Evolutionary conservation across 1,139 yeast species (phyloP).

Genomic region (Taphrina deformans): DNA sequence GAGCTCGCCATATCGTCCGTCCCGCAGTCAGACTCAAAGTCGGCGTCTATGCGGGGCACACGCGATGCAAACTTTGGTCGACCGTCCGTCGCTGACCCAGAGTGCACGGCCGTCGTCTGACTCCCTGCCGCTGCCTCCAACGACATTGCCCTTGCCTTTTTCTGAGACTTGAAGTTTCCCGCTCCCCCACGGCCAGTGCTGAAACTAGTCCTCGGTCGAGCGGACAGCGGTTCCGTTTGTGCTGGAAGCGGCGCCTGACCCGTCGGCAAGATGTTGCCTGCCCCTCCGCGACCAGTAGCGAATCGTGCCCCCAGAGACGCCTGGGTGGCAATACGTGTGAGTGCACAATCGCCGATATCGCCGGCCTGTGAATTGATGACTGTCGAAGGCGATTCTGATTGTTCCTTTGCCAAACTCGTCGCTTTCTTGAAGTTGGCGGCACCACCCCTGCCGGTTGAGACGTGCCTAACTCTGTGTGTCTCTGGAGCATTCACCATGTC

Average conservation of each 20-base stretch:
- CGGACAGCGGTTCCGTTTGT: not conserved
- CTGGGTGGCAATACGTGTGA: conserved; percentile 23
- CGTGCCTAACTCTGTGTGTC: not conserved
- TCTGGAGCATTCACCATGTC: conserved; percentile 23
- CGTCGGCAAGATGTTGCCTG: conserved; percentile 25
- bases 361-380: not conserved
- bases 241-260: conserved; percentile 16
- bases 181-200: conserved; percentile 25
- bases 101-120: not conserved
- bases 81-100: not conserved
- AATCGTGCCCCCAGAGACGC: conserved; percentile 23
- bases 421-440: conserved; percentile 21
- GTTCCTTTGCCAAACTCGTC: conserved; percentile 4
- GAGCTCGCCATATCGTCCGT: conserved; percentile 6
- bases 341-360: not conserved
- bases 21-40: conserved; percentile 4
- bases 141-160: not conserved
- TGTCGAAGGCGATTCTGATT: not conserved
- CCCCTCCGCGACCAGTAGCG: conserved; percentile 31
- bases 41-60: conserved; percentile 28
- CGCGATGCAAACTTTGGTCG: conserved; percentile 9
- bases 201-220: conserved; percentile 3
- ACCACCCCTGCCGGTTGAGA: conserved; percentile 21
- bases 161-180: conserved; percentile 15
- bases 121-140: not conserved